These are phyloP conservation scores for Taxawa tesnikishii DNA, from an alignment of 2,329 filamentous ascomycete genomes.

Conservation along the genomic window DNA sequence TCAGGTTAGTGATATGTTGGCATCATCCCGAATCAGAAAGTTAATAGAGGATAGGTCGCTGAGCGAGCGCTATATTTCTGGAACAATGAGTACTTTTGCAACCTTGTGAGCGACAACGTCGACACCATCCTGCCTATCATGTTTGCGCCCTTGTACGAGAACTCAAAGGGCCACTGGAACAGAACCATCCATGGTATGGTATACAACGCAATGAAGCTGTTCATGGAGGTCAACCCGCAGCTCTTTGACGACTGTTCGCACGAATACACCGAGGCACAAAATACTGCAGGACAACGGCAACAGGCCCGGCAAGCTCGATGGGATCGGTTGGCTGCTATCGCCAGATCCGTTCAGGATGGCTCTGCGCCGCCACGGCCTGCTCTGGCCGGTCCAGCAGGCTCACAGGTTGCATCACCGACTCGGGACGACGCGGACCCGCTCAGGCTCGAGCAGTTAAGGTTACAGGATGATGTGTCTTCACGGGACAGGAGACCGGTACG, in stretches of 20 bases:
- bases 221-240: conserved; percentile 99
- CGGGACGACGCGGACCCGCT: conserved; percentile 66
- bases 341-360: conserved; percentile 53
- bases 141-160: conserved; percentile 97
- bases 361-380: conserved; percentile 12
- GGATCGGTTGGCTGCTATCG: conserved; percentile 73
- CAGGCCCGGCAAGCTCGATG: conserved; percentile 74
- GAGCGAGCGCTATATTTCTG: conserved; percentile 97
- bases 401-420: conserved; percentile 27
- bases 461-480: conserved; percentile 58
- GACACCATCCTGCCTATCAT: conserved; percentile 98
- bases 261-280: conserved; percentile 94
- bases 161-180: conserved; percentile 99
- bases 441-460: conserved; percentile 75
- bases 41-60: conserved; percentile 49
- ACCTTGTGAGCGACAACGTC: conserved; percentile 96
- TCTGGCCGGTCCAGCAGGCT: conserved; percentile 11
- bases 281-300: conserved; percentile 76
- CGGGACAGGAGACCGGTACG: conserved; percentile 39
- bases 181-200: conserved; percentile 99
- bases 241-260: conserved; percentile 98
- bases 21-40: background rate
- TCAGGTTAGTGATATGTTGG: conserved; percentile 41
- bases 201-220: conserved; percentile 99
- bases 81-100: conserved; percentile 99